Percentiles rank a stretch among this genome's conserved stretches.
phyloP scores from a whole-genome alignment of 108 stramenopile species.

The Nannochloropsis oceanica region DNA sequence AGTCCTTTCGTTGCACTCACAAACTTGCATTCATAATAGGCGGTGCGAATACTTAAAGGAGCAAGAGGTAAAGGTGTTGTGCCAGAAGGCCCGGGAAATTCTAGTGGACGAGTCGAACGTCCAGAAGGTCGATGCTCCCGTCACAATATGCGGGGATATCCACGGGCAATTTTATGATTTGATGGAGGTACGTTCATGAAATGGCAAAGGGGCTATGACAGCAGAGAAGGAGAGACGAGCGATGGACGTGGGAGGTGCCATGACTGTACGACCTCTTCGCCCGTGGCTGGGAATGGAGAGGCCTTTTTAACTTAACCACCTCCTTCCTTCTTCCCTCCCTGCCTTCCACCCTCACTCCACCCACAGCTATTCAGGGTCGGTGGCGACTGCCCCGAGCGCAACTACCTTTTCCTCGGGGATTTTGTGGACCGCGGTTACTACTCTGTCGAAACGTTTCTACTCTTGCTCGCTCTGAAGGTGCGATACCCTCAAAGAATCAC shows the following conservation, averaged over 20 bases:
- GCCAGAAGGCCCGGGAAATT: slow-evolving; percentile 88
- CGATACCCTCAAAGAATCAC: slow-evolving; percentile 96
- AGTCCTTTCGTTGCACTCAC: no score
- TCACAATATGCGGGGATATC: slow-evolving; percentile 98
- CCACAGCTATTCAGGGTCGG: slow-evolving; percentile 83
- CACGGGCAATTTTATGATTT: slow-evolving; percentile 99
- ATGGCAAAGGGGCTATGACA: background rate
- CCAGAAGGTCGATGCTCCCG: slow-evolving; percentile 91
- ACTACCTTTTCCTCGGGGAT: slow-evolving; percentile 97
- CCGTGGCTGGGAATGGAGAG: no score
- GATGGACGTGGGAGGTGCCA: background rate
- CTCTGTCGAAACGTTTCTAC: slow-evolving; percentile 88
- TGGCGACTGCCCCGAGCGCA: slow-evolving; percentile 89
- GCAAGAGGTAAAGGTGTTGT: slow-evolving; percentile 91
- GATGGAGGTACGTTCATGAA: slow-evolving; percentile 38
- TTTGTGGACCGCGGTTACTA: slow-evolving; percentile 99
- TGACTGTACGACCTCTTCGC: no score
- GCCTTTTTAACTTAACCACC: background rate
- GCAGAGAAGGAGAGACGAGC: background rate
- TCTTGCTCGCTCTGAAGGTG: slow-evolving; percentile 84
- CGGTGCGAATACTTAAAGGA: slow-evolving; percentile 95
- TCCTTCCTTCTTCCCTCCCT: background rate
- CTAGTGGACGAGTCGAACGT: slow-evolving; percentile 97
- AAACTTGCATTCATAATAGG: slow-evolving; percentile 18
- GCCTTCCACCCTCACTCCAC: slow-evolving; percentile 5